Conservation (phyloP, 805 yeast species). For the Suhomyces prunicola region DNA sequence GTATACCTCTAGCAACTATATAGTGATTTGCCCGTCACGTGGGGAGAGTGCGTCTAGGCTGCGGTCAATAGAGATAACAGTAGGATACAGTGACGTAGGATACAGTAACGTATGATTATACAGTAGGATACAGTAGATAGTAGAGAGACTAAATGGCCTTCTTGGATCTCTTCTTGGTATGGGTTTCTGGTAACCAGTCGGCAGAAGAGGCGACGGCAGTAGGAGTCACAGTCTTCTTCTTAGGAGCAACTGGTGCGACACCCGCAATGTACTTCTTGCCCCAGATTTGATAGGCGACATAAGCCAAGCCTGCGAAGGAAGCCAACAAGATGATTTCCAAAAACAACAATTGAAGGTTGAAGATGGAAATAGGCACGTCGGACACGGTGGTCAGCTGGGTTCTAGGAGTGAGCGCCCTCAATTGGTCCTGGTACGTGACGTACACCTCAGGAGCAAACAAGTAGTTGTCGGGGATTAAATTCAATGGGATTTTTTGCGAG, state of each 20-base stretch:
- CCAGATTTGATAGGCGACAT: constrained; percentile 42
- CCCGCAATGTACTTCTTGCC: constrained; percentile 45
- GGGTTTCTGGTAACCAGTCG: constrained; percentile 12
- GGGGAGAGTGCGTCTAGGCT: too few species aligned
- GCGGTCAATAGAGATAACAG: too few species aligned
- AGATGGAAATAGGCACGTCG: constrained; percentile 66
- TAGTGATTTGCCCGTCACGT: not conserved
- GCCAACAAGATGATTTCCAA: constrained; percentile 52
- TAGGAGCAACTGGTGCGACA: constrained; percentile 30
- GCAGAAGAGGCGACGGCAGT: not conserved
- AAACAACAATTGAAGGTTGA: constrained; percentile 69
- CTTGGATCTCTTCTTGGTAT: constrained; percentile 10
- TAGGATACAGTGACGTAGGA: too few species aligned
- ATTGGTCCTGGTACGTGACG: constrained; percentile 46
- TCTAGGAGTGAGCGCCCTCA: constrained; percentile 55
- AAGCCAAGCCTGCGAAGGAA: constrained; percentile 19
- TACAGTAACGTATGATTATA: too few species aligned
- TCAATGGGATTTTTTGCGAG: constrained; percentile 58
- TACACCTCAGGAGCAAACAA: constrained; percentile 58
- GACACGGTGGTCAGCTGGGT: constrained; percentile 55
- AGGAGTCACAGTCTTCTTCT: constrained; percentile 22
- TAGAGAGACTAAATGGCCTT: constrained; percentile 4
- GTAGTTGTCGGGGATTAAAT: constrained; percentile 55
- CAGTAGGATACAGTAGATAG: too few species aligned
- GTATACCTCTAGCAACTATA: not conserved